Conservation (phyloP, 345 rosid genomes). For the Heritiera fomes region DNA sequence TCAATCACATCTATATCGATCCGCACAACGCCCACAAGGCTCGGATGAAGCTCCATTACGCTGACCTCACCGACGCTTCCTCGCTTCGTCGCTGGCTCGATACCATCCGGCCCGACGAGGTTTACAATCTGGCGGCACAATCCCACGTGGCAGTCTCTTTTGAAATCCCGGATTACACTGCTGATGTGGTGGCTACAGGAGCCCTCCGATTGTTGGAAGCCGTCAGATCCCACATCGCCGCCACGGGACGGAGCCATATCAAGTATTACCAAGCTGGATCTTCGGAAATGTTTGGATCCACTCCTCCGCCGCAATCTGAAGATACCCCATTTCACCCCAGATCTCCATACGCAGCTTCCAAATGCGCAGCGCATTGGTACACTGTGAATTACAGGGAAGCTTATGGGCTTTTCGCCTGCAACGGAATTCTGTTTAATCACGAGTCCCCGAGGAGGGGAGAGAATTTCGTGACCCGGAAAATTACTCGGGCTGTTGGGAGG, state of each 20-base stretch:
- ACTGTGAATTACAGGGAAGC: conserved; percentile 94
- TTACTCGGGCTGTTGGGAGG: conserved; percentile 83
- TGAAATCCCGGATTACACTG: conserved; percentile 93
- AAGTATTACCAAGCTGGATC: conserved; percentile 93
- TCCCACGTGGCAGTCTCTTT: conserved; percentile 92
- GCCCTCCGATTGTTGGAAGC: conserved; percentile 92
- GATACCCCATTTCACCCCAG: conserved; percentile 82
- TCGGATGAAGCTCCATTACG: conserved; percentile 85
- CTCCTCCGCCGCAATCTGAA: conserved; percentile 85
- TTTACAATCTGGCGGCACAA: conserved; percentile 91
- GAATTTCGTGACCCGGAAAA: conserved; percentile 90
- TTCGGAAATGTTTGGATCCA: conserved; percentile 93
- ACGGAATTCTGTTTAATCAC: conserved; percentile 88
- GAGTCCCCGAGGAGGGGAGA: conserved; percentile 91
- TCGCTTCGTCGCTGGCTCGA: conserved; percentile 97
- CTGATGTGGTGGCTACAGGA: conserved; percentile 94
- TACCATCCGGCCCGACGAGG: conserved; percentile 79
- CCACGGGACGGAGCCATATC: conserved; percentile 61
- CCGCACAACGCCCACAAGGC: conserved; percentile 90
- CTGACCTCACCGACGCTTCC: conserved; percentile 82
- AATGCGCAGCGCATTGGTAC: conserved; percentile 96
- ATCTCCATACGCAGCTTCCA: conserved; percentile 92
- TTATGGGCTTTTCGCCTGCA: conserved; percentile 83
- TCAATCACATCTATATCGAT: conserved; percentile 91
- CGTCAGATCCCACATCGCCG: conserved; percentile 76